phyloP scores from a whole-genome alignment of 2,329 filamentous ascomycete species.

The Graphiopsis chlorocephala region DNA sequence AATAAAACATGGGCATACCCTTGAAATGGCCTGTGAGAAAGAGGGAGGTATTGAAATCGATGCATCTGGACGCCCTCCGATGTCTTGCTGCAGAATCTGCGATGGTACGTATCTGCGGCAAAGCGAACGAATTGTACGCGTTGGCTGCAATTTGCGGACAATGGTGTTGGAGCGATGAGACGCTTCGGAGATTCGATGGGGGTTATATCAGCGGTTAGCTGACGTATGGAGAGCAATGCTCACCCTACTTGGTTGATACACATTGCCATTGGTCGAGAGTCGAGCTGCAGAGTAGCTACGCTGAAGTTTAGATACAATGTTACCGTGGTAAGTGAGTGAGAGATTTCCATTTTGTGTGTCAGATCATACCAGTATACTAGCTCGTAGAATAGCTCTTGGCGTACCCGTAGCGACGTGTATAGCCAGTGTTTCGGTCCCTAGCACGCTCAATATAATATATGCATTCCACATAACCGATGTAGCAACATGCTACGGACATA shows the following conservation, averaged over 20 bases:
- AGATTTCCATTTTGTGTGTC: background rate
- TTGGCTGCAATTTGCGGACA: background rate
- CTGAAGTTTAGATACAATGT: background rate
- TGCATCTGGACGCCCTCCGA: background rate
- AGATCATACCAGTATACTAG: background rate
- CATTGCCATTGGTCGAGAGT: background rate
- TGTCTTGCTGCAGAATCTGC: background rate
- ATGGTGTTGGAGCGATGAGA: background rate
- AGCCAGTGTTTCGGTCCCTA: background rate
- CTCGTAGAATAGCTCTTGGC: background rate
- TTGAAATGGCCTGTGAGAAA: background rate
- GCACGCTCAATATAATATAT: background rate
- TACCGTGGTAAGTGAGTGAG: background rate
- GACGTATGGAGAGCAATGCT: background rate
- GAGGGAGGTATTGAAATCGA: background rate
- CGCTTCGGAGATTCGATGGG: background rate
- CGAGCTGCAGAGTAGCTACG: background rate
- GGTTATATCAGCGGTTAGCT: background rate
- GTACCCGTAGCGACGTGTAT: background rate
- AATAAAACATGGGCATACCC: background rate
- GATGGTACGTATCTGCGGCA: background rate
- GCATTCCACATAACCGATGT: background rate
- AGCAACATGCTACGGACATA: background rate
- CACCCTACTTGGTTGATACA: background rate
- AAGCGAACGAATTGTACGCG: background rate